These are phyloP conservation scores for Hyaloscypha hepaticicola DNA, from an alignment of 495 filamentous ascomycete species.

Conservation along the genomic window DNA sequence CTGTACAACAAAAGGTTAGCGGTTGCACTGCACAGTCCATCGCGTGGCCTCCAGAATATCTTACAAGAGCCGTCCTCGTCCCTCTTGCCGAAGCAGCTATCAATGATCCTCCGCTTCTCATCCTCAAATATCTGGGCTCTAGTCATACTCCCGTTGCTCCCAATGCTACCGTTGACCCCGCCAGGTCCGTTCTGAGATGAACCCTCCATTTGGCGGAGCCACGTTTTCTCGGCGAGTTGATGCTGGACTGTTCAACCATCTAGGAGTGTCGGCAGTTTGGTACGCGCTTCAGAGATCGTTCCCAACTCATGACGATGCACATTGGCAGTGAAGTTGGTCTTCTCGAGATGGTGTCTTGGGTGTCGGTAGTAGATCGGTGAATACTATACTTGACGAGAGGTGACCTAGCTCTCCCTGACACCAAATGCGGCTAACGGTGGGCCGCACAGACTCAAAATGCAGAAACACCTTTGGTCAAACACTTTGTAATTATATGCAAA, in stretches of 20 bases:
- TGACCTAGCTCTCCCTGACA: slow-evolving; percentile 15
- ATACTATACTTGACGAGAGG: background rate
- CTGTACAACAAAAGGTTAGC: slow-evolving; percentile 43
- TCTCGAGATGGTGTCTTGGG: background rate
- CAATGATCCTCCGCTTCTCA: slow-evolving; percentile 88
- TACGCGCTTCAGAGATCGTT: background rate
- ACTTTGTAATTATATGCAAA: slow-evolving; percentile 2
- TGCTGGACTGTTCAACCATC: slow-evolving; percentile 17
- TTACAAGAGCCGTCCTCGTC: slow-evolving; percentile 79
- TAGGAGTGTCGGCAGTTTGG: slow-evolving; percentile 2
- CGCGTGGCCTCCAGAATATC: slow-evolving; percentile 30
- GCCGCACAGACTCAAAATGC: slow-evolving; percentile 13
- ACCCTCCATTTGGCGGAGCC: slow-evolving; percentile 34
- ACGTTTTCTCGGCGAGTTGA: slow-evolving; percentile 25
- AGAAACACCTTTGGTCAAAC: slow-evolving; percentile 11
- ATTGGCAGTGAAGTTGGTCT: background rate
- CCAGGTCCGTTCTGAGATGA: slow-evolving; percentile 32
- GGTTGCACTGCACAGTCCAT: background rate
- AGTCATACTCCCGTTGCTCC: slow-evolving; percentile 39
- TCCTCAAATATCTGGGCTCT: slow-evolving; percentile 93
- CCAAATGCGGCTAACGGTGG: slow-evolving; percentile 18
- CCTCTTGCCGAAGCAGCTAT: slow-evolving; percentile 86
- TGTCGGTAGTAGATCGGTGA: background rate
- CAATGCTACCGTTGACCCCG: slow-evolving; percentile 29
- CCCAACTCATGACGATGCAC: slow-evolving; percentile 18